These are phyloP conservation scores for Pleurotus ostreatus DNA, from an alignment of 768 basidiomycete species.

Conservation along the genomic window DNA sequence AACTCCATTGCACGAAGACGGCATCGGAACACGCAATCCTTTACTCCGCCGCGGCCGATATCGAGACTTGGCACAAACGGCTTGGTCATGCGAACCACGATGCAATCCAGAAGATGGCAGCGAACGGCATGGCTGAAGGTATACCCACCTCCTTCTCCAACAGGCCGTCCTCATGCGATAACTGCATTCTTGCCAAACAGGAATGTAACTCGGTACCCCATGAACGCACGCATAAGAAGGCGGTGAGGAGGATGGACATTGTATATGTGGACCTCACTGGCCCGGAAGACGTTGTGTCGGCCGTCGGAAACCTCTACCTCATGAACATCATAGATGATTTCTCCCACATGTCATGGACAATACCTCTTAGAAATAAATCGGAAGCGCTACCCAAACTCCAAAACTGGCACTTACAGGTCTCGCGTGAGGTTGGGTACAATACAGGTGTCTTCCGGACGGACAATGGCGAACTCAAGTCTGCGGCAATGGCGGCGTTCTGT, in stretches of 20 bases:
- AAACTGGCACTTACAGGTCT: constrained; percentile 20
- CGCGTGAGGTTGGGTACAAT: constrained; percentile 17
- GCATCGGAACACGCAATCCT: constrained; percentile 4
- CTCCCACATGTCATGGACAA: constrained; percentile 24
- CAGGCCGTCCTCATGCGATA: constrained; percentile 10
- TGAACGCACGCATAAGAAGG: neutral
- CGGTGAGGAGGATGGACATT: constrained; percentile 6
- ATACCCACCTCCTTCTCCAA: constrained; percentile 15
- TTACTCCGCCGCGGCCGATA: neutral
- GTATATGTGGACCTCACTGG: constrained; percentile 14
- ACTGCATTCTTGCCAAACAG: constrained; percentile 17
- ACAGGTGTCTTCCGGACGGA: constrained; percentile 14
- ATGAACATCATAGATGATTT: constrained; percentile 34
- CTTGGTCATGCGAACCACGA: constrained; percentile 15
- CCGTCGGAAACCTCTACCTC: constrained; percentile 19
- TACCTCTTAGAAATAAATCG: constrained; percentile 26
- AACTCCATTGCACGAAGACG: neutral
- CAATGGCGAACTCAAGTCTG: constrained; percentile 19
- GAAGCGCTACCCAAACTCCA: constrained; percentile 19
- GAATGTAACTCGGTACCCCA: constrained; percentile 11
- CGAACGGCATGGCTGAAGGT: constrained; percentile 9
- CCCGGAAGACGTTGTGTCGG: constrained; percentile 10
- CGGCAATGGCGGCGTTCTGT: constrained; percentile 13
- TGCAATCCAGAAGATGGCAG: constrained; percentile 9
- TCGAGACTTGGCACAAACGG: constrained; percentile 15